Evolutionary conservation across 306 rosid genomes (phyloP).

Genomic region (Begonia loranthoides): DNA sequence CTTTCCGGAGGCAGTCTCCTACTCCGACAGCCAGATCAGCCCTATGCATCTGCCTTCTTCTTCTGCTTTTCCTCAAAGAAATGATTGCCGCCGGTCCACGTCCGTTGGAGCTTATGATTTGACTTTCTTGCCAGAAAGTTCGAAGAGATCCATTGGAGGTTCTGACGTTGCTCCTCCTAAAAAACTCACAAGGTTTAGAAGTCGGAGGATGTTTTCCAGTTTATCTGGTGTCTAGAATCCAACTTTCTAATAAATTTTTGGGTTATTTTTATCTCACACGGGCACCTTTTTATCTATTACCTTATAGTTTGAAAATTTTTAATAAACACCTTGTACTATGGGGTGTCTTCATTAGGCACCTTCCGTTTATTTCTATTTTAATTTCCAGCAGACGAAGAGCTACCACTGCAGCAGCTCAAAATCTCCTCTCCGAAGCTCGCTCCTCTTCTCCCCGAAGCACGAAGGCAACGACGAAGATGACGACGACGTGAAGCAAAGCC

Average conservation of each 20-base stretch:
- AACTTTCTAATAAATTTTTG: not conserved
- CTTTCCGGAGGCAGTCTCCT: conserved; percentile 3
- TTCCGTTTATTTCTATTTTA: no score
- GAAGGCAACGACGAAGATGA: no score
- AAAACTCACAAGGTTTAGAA: conserved; percentile 5
- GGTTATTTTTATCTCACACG: not conserved
- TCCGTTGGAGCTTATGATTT: not conserved
- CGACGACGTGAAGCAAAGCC: no score
- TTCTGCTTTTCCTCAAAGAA: not conserved
- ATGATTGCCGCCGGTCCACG: not conserved
- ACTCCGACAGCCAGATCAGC: not conserved
- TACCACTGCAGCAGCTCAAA: not conserved
- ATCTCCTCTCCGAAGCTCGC: not conserved
- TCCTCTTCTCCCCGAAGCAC: not conserved
- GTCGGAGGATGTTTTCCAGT: conserved; percentile 11
- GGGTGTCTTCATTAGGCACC: no score
- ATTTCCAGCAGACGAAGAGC: not conserved
- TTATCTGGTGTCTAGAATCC: not conserved
- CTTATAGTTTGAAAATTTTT: not conserved
- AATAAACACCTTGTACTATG: no score
- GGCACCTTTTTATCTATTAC: not conserved
- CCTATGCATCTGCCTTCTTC: not conserved
- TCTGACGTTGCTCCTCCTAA: not conserved
- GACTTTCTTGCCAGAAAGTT: not conserved
- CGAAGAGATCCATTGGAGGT: not conserved